phyloP scores from a whole-genome alignment of 169 alveolate genomes.

The Plasmodium coatneyi region DNA sequence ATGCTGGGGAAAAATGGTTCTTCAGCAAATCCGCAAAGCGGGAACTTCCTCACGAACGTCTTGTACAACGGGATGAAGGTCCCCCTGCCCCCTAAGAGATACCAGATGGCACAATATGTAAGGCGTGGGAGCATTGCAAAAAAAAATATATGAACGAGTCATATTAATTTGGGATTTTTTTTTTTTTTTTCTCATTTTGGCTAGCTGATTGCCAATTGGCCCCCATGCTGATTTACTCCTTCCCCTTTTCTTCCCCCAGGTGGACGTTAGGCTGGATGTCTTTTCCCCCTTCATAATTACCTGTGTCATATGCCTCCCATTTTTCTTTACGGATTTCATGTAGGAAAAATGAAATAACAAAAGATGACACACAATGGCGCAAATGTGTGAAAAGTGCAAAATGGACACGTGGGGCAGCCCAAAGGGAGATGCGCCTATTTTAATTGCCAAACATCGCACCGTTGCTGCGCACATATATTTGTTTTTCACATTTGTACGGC shows the following conservation, averaged over 20 bases:
- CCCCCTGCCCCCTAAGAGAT: constrained; percentile 80
- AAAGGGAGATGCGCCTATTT: not conserved
- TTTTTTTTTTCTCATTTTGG: not conserved
- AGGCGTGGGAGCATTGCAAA: not conserved
- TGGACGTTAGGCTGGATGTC: constrained; percentile 60
- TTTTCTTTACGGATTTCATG: constrained; percentile 51
- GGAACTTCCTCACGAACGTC: constrained; percentile 4
- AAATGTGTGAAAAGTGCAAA: not conserved
- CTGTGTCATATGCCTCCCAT: constrained; percentile 52
- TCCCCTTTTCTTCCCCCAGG: constrained; percentile 17
- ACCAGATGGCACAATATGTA: constrained; percentile 55
- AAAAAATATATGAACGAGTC: not conserved
- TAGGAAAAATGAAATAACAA: constrained; percentile 13
- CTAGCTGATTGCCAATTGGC: not conserved
- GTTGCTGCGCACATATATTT: not conserved
- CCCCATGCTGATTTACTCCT: not conserved
- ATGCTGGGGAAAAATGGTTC: constrained; percentile 72
- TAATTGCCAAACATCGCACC: not conserved
- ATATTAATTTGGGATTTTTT: not conserved
- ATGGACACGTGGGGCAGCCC: not conserved
- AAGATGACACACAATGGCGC: not conserved
- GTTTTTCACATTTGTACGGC: not conserved
- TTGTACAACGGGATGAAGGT: constrained; percentile 83
- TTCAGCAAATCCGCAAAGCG: constrained; percentile 46
- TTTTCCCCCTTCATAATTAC: constrained; percentile 42